phyloP scores from a whole-genome alignment of 2,329 filamentous ascomycete species.

The Arthrobotrys conoides region DNA sequence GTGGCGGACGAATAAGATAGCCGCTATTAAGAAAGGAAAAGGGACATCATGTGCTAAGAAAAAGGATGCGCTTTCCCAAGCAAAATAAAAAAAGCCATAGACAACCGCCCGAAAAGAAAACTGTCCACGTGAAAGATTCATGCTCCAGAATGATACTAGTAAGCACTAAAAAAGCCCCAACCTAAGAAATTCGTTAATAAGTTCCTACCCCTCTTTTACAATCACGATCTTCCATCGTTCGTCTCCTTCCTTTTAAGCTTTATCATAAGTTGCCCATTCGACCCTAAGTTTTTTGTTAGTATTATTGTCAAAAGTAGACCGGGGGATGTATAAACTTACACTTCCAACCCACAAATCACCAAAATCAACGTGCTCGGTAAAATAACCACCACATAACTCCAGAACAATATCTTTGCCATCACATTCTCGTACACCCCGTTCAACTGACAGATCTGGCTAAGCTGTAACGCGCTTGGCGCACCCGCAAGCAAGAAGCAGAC shows the following conservation, averaged over 20 bases:
- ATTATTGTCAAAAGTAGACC: background rate
- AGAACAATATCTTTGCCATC: slow-evolving; percentile 93
- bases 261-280: slow-evolving; percentile 38
- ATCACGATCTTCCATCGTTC: slow-evolving; percentile 1
- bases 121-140: slow-evolving; percentile 6
- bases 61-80: slow-evolving; percentile 11
- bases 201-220: slow-evolving; percentile 7
- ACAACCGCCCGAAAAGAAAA: slow-evolving; percentile 23
- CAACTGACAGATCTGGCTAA: slow-evolving; percentile 98
- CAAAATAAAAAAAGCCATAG: background rate
- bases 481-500: slow-evolving; percentile 97
- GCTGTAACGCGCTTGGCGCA: slow-evolving; percentile 90
- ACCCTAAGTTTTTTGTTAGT: slow-evolving; percentile 30
- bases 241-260: slow-evolving; percentile 3
- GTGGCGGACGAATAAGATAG: background rate
- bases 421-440: slow-evolving; percentile 95
- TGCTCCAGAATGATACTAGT: slow-evolving; percentile 29
- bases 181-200: slow-evolving; percentile 36
- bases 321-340: slow-evolving; percentile 66
- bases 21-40: background rate
- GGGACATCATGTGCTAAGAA: slow-evolving; percentile 24
- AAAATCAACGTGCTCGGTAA: slow-evolving; percentile 91
- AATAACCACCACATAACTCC: slow-evolving; percentile 88
- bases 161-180: slow-evolving; percentile 10
- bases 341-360: slow-evolving; percentile 91